phyloP scores from a whole-genome alignment of 495 filamentous ascomycete species.

The Neurospora pannonica region DNA sequence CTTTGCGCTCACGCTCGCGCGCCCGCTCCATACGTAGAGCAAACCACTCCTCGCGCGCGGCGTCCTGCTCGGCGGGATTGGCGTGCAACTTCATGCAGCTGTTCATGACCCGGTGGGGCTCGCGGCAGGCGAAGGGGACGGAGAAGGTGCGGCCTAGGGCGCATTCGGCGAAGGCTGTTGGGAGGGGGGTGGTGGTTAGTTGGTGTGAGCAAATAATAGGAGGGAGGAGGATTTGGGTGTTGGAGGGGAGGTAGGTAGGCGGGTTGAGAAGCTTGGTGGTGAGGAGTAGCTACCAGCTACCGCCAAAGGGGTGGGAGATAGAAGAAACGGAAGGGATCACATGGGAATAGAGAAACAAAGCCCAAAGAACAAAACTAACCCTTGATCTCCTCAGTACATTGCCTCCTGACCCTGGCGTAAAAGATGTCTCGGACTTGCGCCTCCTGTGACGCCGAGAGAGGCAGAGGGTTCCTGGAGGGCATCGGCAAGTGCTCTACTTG shows the following conservation, averaged over 20 bases:
- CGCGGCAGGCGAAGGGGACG: conserved; percentile 74
- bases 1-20: conserved; percentile 51
- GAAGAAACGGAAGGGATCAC: neutral
- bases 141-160: conserved; percentile 75
- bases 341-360: neutral
- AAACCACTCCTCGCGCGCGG: conserved; percentile 92
- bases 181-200: conserved; percentile 1
- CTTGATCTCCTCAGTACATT: conserved; percentile 80
- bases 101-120: conserved; percentile 78
- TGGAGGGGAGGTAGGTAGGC: neutral
- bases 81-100: conserved; percentile 81
- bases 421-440: conserved; percentile 83
- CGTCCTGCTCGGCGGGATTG: conserved; percentile 75
- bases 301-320: neutral
- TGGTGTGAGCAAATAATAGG: neutral
- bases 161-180: conserved; percentile 74
- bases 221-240: neutral
- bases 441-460: conserved; percentile 88
- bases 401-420: conserved; percentile 69
- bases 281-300: neutral
- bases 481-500: conserved; percentile 32
- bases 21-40: conserved; percentile 56
- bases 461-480: conserved; percentile 70
- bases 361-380: conserved; percentile 38
- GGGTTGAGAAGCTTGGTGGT: neutral